These are phyloP conservation scores for Quercus gilva DNA, from an alignment of 306 rosid species.

Conservation along the genomic window DNA sequence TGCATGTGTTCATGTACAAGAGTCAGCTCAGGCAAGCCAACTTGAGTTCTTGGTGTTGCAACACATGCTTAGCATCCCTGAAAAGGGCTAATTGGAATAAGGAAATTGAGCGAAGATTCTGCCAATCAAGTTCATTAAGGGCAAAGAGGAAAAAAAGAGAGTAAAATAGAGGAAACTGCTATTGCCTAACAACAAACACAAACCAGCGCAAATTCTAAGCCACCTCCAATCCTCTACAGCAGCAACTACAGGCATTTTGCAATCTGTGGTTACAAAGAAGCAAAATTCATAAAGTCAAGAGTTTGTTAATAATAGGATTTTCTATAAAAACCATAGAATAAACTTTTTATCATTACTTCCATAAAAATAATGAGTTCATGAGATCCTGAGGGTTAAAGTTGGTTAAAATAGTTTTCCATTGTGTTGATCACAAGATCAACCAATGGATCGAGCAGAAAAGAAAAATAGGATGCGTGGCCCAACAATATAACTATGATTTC, in stretches of 20 bases:
- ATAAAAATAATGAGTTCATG: not conserved
- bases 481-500: constrained; percentile 2
- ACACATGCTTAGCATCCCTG: constrained; percentile 95
- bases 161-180: not conserved
- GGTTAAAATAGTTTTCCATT: constrained; percentile 61
- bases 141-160: too few relatives aligned
- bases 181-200: constrained; percentile 31
- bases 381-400: constrained; percentile 3
- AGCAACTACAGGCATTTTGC: constrained; percentile 88
- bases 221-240: constrained; percentile 96
- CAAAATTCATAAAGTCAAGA: not conserved
- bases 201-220: constrained; percentile 91
- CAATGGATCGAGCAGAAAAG: constrained; percentile 73
- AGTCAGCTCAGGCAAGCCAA: constrained; percentile 87
- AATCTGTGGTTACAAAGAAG: constrained; percentile 46
- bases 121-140: not conserved
- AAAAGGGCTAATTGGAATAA: constrained; percentile 13
- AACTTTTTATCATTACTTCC: too few relatives aligned
- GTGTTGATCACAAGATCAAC: constrained; percentile 76
- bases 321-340: too few relatives aligned
- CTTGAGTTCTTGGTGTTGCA: constrained; percentile 78
- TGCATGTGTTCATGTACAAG: constrained; percentile 33
- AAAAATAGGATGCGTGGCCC: constrained; percentile 47
- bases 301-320: not conserved
- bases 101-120: not conserved